Conservation (phyloP, 192 early-diverging fungal species). For the Pilobolus umbonatus region DNA sequence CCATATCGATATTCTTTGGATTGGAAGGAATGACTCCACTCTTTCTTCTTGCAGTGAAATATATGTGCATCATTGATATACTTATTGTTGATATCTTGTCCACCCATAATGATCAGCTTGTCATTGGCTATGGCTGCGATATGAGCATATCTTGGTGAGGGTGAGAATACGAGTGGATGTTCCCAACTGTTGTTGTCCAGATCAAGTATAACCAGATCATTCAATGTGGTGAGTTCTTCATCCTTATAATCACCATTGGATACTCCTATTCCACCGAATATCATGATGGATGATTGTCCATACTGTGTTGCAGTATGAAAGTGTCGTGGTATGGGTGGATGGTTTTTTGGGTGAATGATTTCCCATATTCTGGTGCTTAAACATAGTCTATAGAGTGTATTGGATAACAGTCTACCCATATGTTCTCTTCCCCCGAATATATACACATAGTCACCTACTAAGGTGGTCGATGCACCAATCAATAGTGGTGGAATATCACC, state of each 20-base stretch:
- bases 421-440: conserved; percentile 72
- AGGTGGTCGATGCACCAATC: conserved; percentile 67
- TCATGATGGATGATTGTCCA: conserved; percentile 53
- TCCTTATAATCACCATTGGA: conserved; percentile 44
- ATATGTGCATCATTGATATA: conserved; percentile 75
- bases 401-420: conserved; percentile 63
- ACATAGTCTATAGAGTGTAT: conserved; percentile 61
- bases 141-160: conserved; percentile 72
- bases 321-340: conserved; percentile 53
- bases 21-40: conserved; percentile 58
- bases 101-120: conserved; percentile 62
- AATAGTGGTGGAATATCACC: conserved; percentile 74
- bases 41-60: conserved; percentile 56
- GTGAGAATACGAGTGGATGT: conserved; percentile 38
- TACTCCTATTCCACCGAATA: conserved; percentile 75
- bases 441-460: conserved; percentile 55
- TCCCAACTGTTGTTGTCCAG: conserved; percentile 58
- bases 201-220: conserved; percentile 64
- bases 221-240: conserved; percentile 57
- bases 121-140: conserved; percentile 59
- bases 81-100: conserved; percentile 68
- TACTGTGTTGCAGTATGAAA: conserved; percentile 74
- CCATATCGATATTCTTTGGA: conserved; percentile 70
- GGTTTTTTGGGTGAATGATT: conserved; percentile 21
- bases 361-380: conserved; percentile 58